A percentile compares a stretch with the other conserved stretches of the same genome.
phyloP scores from a whole-genome alignment of 2,329 filamentous ascomycete genomes.

The Coniella vitis region DNA sequence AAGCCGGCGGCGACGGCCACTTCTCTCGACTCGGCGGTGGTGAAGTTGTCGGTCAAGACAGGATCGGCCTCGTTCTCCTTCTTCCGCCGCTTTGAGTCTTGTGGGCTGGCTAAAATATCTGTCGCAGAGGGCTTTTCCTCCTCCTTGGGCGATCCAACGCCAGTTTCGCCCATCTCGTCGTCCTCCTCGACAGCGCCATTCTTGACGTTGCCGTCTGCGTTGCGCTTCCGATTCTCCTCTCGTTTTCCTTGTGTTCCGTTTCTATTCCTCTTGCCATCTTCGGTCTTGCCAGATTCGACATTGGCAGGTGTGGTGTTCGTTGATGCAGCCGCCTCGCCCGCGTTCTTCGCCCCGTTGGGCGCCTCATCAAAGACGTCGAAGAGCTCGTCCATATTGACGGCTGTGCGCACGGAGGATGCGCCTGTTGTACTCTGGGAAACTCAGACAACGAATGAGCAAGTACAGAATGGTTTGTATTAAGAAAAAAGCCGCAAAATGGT shows the following conservation, averaged over 20 bases:
- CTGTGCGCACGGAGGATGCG: not conserved
- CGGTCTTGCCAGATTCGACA: slow-evolving; percentile 24
- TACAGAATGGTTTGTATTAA: not conserved
- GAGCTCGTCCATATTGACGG: slow-evolving; percentile 60
- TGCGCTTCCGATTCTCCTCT: slow-evolving; percentile 75
- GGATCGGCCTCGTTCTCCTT: slow-evolving; percentile 63
- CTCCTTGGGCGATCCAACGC: slow-evolving; percentile 31
- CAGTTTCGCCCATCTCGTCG: slow-evolving; percentile 37
- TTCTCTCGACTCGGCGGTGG: slow-evolving; percentile 90
- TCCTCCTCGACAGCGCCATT: slow-evolving; percentile 34
- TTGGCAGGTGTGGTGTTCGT: slow-evolving; percentile 15
- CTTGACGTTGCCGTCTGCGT: slow-evolving; percentile 74
- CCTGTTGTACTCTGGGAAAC: not conserved
- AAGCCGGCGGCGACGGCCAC: slow-evolving; percentile 72
- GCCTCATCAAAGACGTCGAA: slow-evolving; percentile 76
- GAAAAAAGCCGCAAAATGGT: too few relatives aligned
- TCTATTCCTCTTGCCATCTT: slow-evolving; percentile 27
- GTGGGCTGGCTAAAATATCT: slow-evolving; percentile 34
- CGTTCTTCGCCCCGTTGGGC: slow-evolving; percentile 43
- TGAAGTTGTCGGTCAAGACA: slow-evolving; percentile 85
- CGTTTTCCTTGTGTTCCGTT: slow-evolving; percentile 38
- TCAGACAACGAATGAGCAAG: not conserved
- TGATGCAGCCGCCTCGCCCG: slow-evolving; percentile 22
- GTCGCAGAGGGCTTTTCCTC: slow-evolving; percentile 24
- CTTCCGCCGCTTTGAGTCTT: slow-evolving; percentile 56